Evolutionary conservation across 306 rosid genomes (phyloP).

Genomic region (Fagus sylvatica): DNA sequence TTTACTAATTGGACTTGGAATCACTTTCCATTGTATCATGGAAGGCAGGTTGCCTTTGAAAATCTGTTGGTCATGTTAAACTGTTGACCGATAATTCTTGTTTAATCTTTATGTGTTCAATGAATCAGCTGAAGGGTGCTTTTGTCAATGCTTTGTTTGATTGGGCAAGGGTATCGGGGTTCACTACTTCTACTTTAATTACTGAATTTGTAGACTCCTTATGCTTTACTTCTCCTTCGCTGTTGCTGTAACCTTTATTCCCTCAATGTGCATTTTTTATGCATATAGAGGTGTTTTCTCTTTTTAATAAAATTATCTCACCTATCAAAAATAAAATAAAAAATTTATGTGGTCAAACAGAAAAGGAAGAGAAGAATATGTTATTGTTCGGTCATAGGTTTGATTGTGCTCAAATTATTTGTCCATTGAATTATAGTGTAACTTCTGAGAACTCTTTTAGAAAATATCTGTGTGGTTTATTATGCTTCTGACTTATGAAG

Average conservation of each 20-base stretch:
- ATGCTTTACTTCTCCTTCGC: too few relatives aligned
- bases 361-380: not conserved
- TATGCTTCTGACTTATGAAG: not conserved
- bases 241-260: too few relatives aligned
- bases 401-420: not conserved
- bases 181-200: too few relatives aligned
- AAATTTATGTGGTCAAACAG: not conserved
- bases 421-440: not conserved
- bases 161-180: too few relatives aligned
- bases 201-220: too few relatives aligned
- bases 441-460: not conserved
- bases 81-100: not conserved
- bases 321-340: too few relatives aligned
- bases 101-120: too few relatives aligned
- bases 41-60: not conserved
- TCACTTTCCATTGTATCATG: not conserved
- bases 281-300: too few relatives aligned
- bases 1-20: not conserved
- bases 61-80: not conserved
- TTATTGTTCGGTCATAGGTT: not conserved
- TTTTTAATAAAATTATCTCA: too few relatives aligned
- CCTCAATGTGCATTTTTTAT: too few relatives aligned
- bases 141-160: too few relatives aligned
- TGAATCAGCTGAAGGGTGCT: too few relatives aligned
- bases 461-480: not conserved